phyloP scores from a whole-genome alignment of 306 rosid genomes.

The Erythrophleum fordii region DNA sequence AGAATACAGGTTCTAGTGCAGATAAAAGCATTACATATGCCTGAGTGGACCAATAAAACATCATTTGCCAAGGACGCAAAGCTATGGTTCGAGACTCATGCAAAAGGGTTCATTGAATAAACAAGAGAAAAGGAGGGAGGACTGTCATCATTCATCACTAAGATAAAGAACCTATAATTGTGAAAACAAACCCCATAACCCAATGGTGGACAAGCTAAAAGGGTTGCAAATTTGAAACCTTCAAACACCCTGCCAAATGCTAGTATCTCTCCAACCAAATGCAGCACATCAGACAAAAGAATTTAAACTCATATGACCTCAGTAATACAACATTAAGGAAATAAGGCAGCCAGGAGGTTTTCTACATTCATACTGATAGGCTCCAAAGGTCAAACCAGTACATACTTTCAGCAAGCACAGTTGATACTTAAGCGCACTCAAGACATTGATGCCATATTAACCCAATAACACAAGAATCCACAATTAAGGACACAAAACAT shows the following conservation, averaged over 20 bases:
- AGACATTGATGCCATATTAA: no score
- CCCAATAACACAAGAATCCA: not conserved
- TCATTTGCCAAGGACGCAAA: not conserved
- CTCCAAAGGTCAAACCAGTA: not conserved
- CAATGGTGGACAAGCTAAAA: not conserved
- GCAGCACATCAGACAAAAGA: not conserved
- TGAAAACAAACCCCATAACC: not conserved
- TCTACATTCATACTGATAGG: not conserved
- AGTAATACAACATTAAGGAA: not conserved
- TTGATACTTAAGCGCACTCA: no score
- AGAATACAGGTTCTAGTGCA: not conserved
- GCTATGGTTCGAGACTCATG: not conserved
- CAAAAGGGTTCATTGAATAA: not conserved
- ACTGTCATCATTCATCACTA: not conserved
- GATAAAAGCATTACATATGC: not conserved
- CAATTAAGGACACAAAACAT: not conserved
- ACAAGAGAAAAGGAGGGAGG: not conserved
- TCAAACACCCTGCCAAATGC: not conserved
- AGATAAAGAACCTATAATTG: not conserved
- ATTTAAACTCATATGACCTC: not conserved
- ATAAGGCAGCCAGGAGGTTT: not conserved
- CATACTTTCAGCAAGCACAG: not conserved
- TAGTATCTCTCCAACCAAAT: not conserved
- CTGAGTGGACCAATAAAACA: no score
- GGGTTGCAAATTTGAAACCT: not conserved